phyloP scores from a whole-genome alignment of 2,329 filamentous ascomycete species.

The Trichoderma sp. region DNA sequence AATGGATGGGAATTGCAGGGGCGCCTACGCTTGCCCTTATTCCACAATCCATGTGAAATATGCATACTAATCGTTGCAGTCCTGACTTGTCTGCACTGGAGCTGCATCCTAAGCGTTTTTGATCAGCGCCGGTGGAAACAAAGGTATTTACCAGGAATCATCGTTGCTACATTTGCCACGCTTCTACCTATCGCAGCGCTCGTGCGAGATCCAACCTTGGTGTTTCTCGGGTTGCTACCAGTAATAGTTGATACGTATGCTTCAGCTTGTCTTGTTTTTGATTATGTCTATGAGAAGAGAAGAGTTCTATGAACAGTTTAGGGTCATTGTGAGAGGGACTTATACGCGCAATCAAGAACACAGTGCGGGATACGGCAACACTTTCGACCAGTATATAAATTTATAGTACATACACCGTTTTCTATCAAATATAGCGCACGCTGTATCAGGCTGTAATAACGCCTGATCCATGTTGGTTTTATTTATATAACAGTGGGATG shows the following conservation, averaged over 20 bases:
- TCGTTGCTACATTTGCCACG: neutral
- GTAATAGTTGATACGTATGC: neutral
- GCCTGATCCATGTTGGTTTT: too few species aligned
- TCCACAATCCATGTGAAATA: neutral
- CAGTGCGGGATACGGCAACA: too few species aligned
- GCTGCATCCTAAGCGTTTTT: neutral
- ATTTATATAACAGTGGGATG: too few species aligned
- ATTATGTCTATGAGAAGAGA: too few species aligned
- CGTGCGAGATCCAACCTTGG: neutral
- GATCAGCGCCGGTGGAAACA: neutral
- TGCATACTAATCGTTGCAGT: neutral
- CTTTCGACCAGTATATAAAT: too few species aligned
- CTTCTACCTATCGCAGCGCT: constrained; percentile 7
- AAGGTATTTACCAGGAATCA: neutral
- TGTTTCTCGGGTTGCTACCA: constrained; percentile 8
- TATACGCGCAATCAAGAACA: too few species aligned
- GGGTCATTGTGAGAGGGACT: too few species aligned
- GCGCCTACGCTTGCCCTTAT: neutral
- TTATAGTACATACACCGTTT: too few species aligned
- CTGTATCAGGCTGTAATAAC: too few species aligned
- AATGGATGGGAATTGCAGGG: neutral
- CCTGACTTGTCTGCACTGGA: constrained; percentile 11
- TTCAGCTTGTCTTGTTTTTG: neutral
- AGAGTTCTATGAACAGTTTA: too few species aligned
- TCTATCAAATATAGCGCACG: too few species aligned